A percentile compares a stretch with the other conserved stretches of the same genome.
phyloP scores from a whole-genome alignment of 306 rosid genomes.

The Cicer bijugum region DNA sequence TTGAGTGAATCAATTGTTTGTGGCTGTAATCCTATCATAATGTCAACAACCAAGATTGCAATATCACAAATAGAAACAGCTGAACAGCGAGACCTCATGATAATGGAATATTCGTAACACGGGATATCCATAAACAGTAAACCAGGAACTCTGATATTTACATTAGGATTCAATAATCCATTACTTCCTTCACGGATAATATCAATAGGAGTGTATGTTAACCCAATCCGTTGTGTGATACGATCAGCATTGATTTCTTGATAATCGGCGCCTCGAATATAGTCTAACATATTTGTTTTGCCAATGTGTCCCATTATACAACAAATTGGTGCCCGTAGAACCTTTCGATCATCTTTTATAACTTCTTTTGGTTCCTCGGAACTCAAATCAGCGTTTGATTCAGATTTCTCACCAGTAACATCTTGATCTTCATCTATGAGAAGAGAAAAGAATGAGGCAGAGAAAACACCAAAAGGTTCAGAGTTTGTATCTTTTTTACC shows the following conservation, averaged over 20 bases:
- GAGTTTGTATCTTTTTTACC: background rate
- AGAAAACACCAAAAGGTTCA: background rate
- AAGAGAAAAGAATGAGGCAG: background rate
- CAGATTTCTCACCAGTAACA: no score
- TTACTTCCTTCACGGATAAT: constrained; percentile 87
- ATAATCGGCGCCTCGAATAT: constrained; percentile 81
- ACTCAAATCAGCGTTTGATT: constrained; percentile 41
- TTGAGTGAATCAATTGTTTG: constrained; percentile 87
- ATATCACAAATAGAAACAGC: constrained; percentile 72
- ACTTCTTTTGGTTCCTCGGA: constrained; percentile 38
- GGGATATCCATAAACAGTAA: constrained; percentile 91
- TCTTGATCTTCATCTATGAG: background rate
- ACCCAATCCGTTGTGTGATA: constrained; percentile 86
- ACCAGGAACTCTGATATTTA: constrained; percentile 82
- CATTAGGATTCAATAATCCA: constrained; percentile 85
- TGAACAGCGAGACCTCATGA: constrained; percentile 84
- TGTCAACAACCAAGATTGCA: constrained; percentile 91
- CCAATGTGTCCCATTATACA: constrained; percentile 97
- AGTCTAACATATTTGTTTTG: constrained; percentile 84
- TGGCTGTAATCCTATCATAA: constrained; percentile 87
- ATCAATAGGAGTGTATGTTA: constrained; percentile 83
- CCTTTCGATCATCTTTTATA: background rate
- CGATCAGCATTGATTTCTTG: constrained; percentile 91
- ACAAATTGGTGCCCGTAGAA: constrained; percentile 84
- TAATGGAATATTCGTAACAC: constrained; percentile 78